phyloP scores from a whole-genome alignment of 805 yeast genomes.

The Zygoascus biomembranicola region DNA sequence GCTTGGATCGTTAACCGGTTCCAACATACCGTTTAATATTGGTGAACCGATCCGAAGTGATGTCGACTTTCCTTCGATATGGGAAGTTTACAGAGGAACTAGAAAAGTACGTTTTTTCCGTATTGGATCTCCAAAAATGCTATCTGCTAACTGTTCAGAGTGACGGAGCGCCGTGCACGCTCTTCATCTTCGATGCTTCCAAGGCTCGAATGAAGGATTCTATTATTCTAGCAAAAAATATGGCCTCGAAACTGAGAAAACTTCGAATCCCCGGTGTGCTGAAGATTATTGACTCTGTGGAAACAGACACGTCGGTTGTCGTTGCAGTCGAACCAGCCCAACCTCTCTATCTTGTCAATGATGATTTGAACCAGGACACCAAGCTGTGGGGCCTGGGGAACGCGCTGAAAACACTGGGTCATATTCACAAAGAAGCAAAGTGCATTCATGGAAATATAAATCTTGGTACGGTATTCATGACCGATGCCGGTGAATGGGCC shows the following conservation, averaged over 20 bases:
- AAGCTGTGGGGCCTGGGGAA: conserved; percentile 47
- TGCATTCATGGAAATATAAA: conserved; percentile 60
- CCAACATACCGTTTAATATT: conserved; percentile 22
- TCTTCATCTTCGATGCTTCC: conserved; percentile 55
- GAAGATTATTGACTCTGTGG: conserved; percentile 53
- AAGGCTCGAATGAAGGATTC: conserved; percentile 28
- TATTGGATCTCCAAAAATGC: neutral
- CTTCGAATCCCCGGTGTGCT: conserved; percentile 66
- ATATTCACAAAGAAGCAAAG: conserved; percentile 46
- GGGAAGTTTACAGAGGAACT: conserved; percentile 58
- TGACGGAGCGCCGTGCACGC: conserved; percentile 44
- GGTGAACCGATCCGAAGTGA: conserved; percentile 18
- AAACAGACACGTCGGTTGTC: conserved; percentile 47
- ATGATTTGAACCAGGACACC: conserved; percentile 27
- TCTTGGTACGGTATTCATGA: conserved; percentile 52
- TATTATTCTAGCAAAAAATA: conserved; percentile 37
- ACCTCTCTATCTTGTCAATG: conserved; percentile 39
- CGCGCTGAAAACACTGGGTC: conserved; percentile 43
- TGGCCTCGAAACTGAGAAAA: conserved; percentile 41
- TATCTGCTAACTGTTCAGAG: conserved; percentile 28
- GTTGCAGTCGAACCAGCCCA: conserved; percentile 60
- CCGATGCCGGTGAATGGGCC: conserved; percentile 71
- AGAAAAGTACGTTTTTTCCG: conserved; percentile 26
- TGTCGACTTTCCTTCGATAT: conserved; percentile 35
- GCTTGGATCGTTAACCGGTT: conserved; percentile 20